Base-by-base conservation (phyloP, 345 rosid species). In the Geranium rotundifolium region DNA sequence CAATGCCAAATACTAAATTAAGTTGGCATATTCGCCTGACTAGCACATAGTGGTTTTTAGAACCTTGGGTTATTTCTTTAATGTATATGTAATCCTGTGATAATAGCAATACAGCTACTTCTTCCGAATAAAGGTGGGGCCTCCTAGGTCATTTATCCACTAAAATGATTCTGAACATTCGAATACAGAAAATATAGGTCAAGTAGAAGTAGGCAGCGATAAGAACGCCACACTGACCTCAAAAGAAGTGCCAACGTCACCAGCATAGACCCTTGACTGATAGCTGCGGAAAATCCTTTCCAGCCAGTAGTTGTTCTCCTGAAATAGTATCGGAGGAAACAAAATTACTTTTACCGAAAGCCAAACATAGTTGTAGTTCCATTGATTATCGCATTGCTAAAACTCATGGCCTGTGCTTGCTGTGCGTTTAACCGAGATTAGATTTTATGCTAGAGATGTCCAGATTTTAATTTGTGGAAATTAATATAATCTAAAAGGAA, bases 231-330 rank as follows among this genome's bases (percentile, higher is more conserved):
- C 29, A 75, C 80, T 46, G 68, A 91, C 98, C 95, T 82, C 77
- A 68, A 86, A 79, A 15, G 84, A 72, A 67, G 70, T 20, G 58
- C 86, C 84, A 61, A 73, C 49, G 62, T 86, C 88, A 57, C 90
- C 90, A n/a, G 84, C 63, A 61, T 89, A 89, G 30, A 82, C 79
- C 76, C 96, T 86, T 30, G 96, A 82, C 70, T 89, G 92, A 72
- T 89, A 86, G 69, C 92, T 84, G 20, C 83, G 79, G 59, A 89
- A 66, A 70, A 88, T 81, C 73, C 83, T 77, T 60, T 84, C 85
- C 67, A 79, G 71, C 86, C 86, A 79, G 67, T 73, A 76, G 65
- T 73, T 75, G 54, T 82, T 82, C 73, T 82, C 83, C 86, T 82
- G 80, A 66, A 75, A 70, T 63, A 71, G 59, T 17, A 60, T 30